A percentile compares a stretch with the other conserved stretches of the same genome.
Evolutionary conservation across 2,329 filamentous ascomycete genomes (phyloP).

Genomic region (Alternaria gaisen): DNA sequence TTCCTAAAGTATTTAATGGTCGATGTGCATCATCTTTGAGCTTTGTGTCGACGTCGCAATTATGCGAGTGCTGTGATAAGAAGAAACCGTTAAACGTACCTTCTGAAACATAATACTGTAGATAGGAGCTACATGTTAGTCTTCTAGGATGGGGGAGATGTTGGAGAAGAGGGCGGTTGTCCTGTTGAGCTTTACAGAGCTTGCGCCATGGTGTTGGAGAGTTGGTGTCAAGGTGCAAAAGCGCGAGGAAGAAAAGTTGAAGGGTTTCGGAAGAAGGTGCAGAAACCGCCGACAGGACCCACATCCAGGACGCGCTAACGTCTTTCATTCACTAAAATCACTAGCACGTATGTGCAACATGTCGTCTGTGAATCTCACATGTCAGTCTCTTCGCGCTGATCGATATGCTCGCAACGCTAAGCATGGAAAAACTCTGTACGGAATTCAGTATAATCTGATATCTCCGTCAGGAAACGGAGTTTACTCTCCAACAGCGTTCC

Average conservation of each 20-base stretch:
- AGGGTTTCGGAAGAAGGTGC: constrained; percentile 6
- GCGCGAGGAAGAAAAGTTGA: constrained; percentile 17
- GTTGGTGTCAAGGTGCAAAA: background rate
- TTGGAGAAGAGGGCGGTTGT: background rate
- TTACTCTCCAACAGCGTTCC: constrained; percentile 49
- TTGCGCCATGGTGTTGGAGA: background rate
- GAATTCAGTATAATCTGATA: background rate
- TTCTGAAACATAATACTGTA: background rate
- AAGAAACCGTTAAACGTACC: constrained; percentile 23
- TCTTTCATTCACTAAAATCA: background rate
- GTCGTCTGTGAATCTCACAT: background rate
- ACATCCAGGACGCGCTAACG: constrained; percentile 16
- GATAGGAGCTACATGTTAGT: background rate
- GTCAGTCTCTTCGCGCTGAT: background rate
- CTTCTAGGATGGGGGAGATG: background rate
- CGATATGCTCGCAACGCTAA: background rate
- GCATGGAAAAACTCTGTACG: background rate
- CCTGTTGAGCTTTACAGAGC: background rate
- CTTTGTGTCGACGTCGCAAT: constrained; percentile 9
- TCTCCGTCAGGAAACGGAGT: background rate
- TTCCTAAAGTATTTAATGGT: constrained; percentile 57
- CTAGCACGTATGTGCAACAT: background rate
- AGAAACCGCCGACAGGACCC: constrained; percentile 12
- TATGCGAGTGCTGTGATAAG: constrained; percentile 9
- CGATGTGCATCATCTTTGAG: constrained; percentile 49